Evolutionary conservation across 2,329 filamentous ascomycete species (phyloP).

Genomic region (Daldinia sp.): DNA sequence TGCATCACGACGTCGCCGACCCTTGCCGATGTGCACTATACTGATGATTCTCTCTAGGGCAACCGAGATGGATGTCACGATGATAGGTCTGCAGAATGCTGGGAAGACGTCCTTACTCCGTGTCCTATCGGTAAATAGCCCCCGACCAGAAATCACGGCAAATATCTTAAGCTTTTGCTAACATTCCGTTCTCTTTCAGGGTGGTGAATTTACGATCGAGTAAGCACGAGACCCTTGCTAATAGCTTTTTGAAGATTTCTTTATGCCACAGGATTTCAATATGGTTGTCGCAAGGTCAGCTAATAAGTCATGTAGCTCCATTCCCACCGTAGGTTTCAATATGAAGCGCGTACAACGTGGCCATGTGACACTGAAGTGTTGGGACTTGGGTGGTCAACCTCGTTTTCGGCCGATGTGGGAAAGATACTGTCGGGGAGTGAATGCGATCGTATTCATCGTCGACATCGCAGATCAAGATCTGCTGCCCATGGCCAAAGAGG

Average conservation of each 20-base stretch:
- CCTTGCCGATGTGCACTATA: conserved; percentile 33
- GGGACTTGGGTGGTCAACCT: conserved; percentile 97
- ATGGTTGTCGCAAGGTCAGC: conserved; percentile 44
- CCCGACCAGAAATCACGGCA: conserved; percentile 14
- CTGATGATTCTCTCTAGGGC: conserved; percentile 71
- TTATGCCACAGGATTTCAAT: conserved; percentile 44
- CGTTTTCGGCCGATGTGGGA: conserved; percentile 99
- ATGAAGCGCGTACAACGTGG: conserved; percentile 98
- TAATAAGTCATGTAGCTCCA: conserved; percentile 76
- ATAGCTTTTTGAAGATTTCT: conserved; percentile 26
- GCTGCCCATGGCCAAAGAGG: conserved; percentile 87
- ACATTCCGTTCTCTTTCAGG: conserved; percentile 65
- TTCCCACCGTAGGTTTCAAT: conserved; percentile 98
- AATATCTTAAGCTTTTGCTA: conserved; percentile 35
- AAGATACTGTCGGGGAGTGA: conserved; percentile 95
- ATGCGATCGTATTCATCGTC: conserved; percentile 98
- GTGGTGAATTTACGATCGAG: conserved; percentile 98
- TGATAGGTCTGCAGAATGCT: conserved; percentile 98
- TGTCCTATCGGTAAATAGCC: conserved; percentile 85
- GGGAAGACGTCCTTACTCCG: conserved; percentile 96
- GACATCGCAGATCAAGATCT: conserved; percentile 89
- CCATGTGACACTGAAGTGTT: conserved; percentile 98
- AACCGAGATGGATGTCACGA: conserved; percentile 99
- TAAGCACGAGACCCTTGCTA: conserved; percentile 66
- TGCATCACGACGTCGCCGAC: conserved; percentile 35